These are phyloP conservation scores for Ochromonas danica DNA, from an alignment of 108 stramenopile genomes.

Conservation along the genomic window DNA sequence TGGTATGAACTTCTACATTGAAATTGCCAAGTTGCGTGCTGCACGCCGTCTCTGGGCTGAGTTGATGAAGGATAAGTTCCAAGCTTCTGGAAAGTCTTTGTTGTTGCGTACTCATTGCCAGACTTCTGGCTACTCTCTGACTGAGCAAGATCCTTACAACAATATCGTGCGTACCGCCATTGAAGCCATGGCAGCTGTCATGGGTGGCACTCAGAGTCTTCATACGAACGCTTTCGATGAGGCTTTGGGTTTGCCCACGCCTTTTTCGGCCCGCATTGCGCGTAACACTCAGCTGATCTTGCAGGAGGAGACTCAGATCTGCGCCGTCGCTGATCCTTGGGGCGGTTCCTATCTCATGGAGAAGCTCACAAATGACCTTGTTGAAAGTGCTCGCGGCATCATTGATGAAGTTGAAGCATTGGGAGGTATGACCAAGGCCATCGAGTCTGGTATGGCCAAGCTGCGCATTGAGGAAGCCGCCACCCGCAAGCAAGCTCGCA, in stretches of 20 bases:
- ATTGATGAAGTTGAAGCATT: conserved; percentile 83
- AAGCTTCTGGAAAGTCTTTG: conserved; percentile 85
- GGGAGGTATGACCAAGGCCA: conserved; percentile 95
- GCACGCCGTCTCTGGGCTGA: conserved; percentile 86
- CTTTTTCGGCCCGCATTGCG: conserved; percentile 90
- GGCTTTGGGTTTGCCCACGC: conserved; percentile 93
- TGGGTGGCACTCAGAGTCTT: conserved; percentile 94
- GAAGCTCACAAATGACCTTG: conserved; percentile 84
- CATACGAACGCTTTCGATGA: conserved; percentile 99
- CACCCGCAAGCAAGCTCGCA: conserved; percentile 78
- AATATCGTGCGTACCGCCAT: conserved; percentile 94
- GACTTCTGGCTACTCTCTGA: conserved; percentile 89
- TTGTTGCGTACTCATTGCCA: conserved; percentile 93
- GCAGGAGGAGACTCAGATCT: conserved; percentile 92
- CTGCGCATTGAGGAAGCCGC: conserved; percentile 92
- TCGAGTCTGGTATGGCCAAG: conserved; percentile 90
- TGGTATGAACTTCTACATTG: conserved; percentile 89
- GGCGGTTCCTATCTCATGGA: conserved; percentile 98
- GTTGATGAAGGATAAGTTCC: conserved; percentile 76
- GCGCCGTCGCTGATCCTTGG: conserved; percentile 84
- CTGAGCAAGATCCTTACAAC: conserved; percentile 95
- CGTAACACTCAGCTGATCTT: conserved; percentile 94
- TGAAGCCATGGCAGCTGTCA: conserved; percentile 94
- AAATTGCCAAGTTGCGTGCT: conserved; percentile 85
- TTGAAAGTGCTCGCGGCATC: conserved; percentile 75